Evolutionary conservation across 139 green algal species (phyloP).

Genomic region (Chloropicon primus): DNA sequence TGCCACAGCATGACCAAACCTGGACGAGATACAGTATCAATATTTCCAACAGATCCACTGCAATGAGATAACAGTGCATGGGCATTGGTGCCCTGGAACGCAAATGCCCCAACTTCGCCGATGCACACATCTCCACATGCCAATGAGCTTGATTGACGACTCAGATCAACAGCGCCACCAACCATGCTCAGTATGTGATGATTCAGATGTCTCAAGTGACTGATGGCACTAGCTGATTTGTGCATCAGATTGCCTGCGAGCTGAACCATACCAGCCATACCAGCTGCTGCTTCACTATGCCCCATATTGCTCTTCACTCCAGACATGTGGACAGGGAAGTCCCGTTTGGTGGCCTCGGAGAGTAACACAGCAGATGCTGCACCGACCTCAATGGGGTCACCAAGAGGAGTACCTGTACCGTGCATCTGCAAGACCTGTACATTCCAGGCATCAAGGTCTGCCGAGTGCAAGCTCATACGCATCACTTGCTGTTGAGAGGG

Average conservation of each 20-base stretch:
- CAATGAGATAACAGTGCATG: neutral
- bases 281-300: neutral
- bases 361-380: conserved; percentile 28
- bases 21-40: neutral
- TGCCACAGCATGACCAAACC: neutral
- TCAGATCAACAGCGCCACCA: neutral
- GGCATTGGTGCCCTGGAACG: neutral
- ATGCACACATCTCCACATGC: neutral
- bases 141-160: neutral
- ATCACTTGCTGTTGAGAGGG: conserved; percentile 69
- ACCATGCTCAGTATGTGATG: neutral
- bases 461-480: conserved; percentile 14
- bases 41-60: neutral
- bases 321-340: neutral
- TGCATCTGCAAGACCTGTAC: conserved; percentile 49
- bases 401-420: conserved; percentile 62
- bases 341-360: neutral
- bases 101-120: neutral
- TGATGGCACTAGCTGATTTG: neutral
- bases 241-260: neutral
- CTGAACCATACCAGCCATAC: neutral
- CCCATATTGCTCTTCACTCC: neutral
- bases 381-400: conserved; percentile 78
- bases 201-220: neutral
- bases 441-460: conserved; percentile 6